Evolutionary conservation across 345 rosid species (phyloP).

Genomic region (Rhodamnia rubescens): DNA sequence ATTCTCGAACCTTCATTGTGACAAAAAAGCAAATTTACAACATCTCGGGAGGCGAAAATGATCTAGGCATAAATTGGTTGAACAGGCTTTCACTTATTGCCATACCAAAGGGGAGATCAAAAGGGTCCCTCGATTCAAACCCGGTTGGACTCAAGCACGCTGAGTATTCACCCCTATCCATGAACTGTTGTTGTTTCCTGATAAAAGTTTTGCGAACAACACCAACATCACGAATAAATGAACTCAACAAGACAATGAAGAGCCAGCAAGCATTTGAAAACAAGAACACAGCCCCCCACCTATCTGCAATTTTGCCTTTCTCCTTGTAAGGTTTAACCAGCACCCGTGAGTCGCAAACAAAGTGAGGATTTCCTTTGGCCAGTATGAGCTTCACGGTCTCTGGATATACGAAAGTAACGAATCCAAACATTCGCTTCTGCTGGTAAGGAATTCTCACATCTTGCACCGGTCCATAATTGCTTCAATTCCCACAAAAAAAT

Average conservation of each 20-base stretch:
- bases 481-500: conserved; percentile 4
- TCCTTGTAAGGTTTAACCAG: conserved; percentile 78
- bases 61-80: background rate
- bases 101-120: conserved; percentile 46
- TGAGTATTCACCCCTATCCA: conserved; percentile 52
- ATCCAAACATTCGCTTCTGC: conserved; percentile 76
- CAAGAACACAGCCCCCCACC: conserved; percentile 10
- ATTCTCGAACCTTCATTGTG: conserved; percentile 28
- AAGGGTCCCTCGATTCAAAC: conserved; percentile 38
- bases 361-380: conserved; percentile 72
- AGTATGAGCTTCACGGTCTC: conserved; percentile 70
- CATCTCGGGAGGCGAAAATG: background rate
- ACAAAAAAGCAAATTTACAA: background rate
- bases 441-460: conserved; percentile 79
- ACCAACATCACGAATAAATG: background rate
- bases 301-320: conserved; percentile 59
- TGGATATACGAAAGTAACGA: conserved; percentile 54
- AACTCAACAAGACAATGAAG: background rate
- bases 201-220: background rate
- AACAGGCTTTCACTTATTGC: background rate
- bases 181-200: conserved; percentile 47
- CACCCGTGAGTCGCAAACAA: conserved; percentile 62
- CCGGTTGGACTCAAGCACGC: conserved; percentile 34
- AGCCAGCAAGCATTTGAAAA: background rate
- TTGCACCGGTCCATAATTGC: conserved; percentile 64